phyloP scores from a whole-genome alignment of 345 rosid genomes.

The Eutrema yunnanense region DNA sequence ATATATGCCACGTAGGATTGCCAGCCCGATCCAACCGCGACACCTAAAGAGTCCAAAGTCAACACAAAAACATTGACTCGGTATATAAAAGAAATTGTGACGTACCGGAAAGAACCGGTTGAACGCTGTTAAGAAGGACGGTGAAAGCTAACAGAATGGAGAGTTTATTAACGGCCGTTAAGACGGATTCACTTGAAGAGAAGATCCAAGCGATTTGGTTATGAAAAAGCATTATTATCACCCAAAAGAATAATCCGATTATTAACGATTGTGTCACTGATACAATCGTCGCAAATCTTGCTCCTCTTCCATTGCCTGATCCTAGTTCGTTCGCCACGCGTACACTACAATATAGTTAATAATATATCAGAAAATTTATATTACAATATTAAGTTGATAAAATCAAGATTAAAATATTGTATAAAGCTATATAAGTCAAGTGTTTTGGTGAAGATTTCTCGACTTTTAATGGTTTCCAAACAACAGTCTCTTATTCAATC shows the following conservation, averaged over 20 bases:
- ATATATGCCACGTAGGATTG: conserved; percentile 83
- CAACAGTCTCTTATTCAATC: too few relatives aligned
- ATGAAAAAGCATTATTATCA: conserved; percentile 47
- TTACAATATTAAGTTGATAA: background rate
- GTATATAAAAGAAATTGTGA: background rate
- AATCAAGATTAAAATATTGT: background rate
- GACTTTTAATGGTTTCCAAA: background rate
- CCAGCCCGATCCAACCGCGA: conserved; percentile 98
- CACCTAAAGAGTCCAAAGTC: conserved; percentile 39
- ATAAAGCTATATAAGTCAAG: background rate
- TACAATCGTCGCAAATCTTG: conserved; percentile 70
- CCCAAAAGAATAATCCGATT: conserved; percentile 63
- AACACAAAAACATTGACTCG: background rate
- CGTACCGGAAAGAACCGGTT: conserved; percentile 83
- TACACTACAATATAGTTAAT: conserved; percentile 37
- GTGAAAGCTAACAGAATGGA: conserved; percentile 68
- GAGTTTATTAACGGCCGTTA: conserved; percentile 58
- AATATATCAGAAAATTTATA: background rate
- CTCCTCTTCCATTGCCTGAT: conserved; percentile 82
- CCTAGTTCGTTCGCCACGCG: conserved; percentile 90
- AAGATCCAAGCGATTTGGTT: conserved; percentile 51
- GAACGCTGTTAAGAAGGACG: conserved; percentile 76
- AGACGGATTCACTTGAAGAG: conserved; percentile 52
- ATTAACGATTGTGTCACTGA: conserved; percentile 51
- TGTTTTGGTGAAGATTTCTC: background rate